Conservation (phyloP, 164 flowering plant genomes). For the Annona cherimola region DNA sequence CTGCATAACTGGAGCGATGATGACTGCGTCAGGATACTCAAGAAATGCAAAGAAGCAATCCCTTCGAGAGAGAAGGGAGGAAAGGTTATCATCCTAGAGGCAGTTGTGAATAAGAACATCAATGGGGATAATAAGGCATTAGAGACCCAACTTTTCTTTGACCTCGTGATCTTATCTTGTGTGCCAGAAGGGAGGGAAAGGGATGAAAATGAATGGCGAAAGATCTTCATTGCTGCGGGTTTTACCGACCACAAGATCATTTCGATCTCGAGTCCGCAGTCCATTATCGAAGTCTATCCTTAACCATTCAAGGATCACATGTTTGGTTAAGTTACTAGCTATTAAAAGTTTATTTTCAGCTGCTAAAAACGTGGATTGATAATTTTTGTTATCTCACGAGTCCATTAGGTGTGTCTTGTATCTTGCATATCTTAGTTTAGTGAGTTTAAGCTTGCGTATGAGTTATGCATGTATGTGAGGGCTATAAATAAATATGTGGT, state of each 20-base stretch:
- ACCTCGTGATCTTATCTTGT: slow-evolving; percentile 4
- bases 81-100: slow-evolving; percentile 41
- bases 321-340: no score
- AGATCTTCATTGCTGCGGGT: slow-evolving; percentile 8
- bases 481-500: no score
- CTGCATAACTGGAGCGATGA: slow-evolving; percentile 38
- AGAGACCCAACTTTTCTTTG: not conserved
- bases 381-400: no score
- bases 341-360: no score
- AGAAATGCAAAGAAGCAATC: slow-evolving; percentile 37
- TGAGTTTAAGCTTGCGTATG: no score
- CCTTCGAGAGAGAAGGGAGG: slow-evolving; percentile 21
- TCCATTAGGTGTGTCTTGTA: no score
- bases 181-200: slow-evolving; percentile 11
- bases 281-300: slow-evolving; percentile 6
- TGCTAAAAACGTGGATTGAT: no score
- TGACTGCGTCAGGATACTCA: slow-evolving; percentile 35
- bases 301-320: not conserved
- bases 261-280: slow-evolving; percentile 1
- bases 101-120: slow-evolving; percentile 15
- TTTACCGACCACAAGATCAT: not conserved
- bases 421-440: no score
- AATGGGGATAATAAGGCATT: not conserved
- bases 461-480: no score
- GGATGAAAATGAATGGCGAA: slow-evolving; percentile 9